A percentile compares a stretch with the other conserved stretches of the same genome.
These are phyloP conservation scores for Asterionellopsis glacialis DNA, from an alignment of 108 stramenopile species.

Conservation along the genomic window DNA sequence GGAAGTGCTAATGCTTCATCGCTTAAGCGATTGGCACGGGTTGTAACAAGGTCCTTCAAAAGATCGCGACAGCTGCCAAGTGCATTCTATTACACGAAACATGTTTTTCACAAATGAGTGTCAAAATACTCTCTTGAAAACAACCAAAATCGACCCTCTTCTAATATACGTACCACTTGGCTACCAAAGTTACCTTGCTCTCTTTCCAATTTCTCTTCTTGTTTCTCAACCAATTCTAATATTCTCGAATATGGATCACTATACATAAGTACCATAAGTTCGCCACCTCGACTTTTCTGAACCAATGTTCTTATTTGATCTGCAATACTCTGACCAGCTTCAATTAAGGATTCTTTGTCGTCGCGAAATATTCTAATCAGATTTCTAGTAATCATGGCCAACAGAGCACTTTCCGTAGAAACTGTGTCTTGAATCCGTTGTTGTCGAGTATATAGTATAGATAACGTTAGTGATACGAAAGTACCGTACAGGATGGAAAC, in stretches of 20 bases:
- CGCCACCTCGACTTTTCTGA: conserved; percentile 39
- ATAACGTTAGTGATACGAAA: conserved; percentile 59
- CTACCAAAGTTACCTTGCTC: conserved; percentile 12
- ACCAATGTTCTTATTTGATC: conserved; percentile 64
- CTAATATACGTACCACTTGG: conserved; percentile 14
- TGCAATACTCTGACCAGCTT: conserved; percentile 35
- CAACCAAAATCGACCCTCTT: background rate
- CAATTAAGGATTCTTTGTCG: conserved; percentile 7
- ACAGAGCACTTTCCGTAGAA: conserved; percentile 40
- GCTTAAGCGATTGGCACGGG: conserved; percentile 46
- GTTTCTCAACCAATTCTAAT: conserved; percentile 31
- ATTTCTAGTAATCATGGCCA: conserved; percentile 30
- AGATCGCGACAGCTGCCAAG: conserved; percentile 33
- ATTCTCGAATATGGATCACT: conserved; percentile 60
- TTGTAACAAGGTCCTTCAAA: conserved; percentile 33
- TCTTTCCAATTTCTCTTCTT: conserved; percentile 11
- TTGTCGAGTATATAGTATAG: conserved; percentile 59
- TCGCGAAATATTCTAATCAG: conserved; percentile 19
- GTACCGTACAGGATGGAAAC: conserved; percentile 75
- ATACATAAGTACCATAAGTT: conserved; percentile 57
- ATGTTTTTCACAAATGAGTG: background rate
- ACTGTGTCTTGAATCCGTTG: conserved; percentile 45
- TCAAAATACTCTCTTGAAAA: background rate
- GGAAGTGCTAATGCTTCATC: conserved; percentile 57
- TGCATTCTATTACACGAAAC: conserved; percentile 13